Evolutionary conservation across 306 rosid species (phyloP).

Genomic region (Erythrophleum fordii): DNA sequence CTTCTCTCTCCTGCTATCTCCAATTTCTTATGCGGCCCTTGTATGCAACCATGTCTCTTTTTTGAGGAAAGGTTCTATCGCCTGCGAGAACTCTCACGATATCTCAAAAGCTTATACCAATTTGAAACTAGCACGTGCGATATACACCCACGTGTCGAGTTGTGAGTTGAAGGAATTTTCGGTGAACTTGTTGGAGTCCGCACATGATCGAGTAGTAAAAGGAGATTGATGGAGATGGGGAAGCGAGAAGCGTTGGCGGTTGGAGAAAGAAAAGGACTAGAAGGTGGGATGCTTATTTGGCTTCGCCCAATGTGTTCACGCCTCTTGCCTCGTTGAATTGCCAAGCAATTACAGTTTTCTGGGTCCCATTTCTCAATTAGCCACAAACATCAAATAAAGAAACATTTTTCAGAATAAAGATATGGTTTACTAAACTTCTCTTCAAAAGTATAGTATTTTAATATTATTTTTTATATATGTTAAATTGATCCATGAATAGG

Average conservation of each 20-base stretch:
- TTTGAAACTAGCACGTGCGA: not conserved
- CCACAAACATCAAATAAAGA: no score
- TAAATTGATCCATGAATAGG: no score
- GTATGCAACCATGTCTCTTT: constrained; percentile 11
- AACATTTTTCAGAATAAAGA: no score
- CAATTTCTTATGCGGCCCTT: constrained; percentile 12
- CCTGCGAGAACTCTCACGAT: not conserved
- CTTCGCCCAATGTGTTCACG: constrained; percentile 29
- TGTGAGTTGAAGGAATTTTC: not conserved
- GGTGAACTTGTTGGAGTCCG: not conserved
- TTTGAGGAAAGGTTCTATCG: constrained; percentile 29
- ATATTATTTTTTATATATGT: no score
- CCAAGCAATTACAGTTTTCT: constrained; percentile 23
- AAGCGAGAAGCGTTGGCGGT: constrained; percentile 44
- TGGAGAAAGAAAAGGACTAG: constrained; percentile 50
- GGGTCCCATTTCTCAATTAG: not conserved
- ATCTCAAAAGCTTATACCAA: not conserved
- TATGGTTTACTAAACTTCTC: no score
- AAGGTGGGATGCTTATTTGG: not conserved
- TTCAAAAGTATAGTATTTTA: no score
- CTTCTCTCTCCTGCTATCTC: constrained; percentile 37
- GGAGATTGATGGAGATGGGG: constrained; percentile 15
- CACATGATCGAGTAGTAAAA: constrained; percentile 1
- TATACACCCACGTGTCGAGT: not conserved
- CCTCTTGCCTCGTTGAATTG: constrained; percentile 39